Base-by-base conservation (phyloP, 2,329 filamentous ascomycete genomes). In the Colletotrichum theobromicola region DNA sequence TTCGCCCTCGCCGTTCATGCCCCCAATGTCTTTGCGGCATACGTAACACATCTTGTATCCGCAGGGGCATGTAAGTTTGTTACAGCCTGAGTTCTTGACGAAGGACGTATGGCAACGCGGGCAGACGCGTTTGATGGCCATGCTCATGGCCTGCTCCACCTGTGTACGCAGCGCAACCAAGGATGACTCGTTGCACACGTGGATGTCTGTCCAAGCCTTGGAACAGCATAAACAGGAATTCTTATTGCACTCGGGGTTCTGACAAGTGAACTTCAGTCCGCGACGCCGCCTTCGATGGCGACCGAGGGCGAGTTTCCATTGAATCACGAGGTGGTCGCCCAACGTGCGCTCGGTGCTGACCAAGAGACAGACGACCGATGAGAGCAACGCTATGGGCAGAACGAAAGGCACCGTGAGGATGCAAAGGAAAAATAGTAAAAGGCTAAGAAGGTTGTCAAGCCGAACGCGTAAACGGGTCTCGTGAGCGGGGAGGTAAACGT, bases 21-120 rank as follows among this genome's bases (percentile, higher is more conserved):
- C 87, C 70, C 88, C 86, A 61, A 93, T 91, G 79, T 95, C 93
- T 78, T 93, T 93, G 53, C 97, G 94, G 83, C 97, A 99, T 61
- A 98, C 92, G 81, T 99, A 99, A 83, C 97, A 99, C 96, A 98
- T 98, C 79, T 94, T 94, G 85, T 98, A 98, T 10, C 97, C 97
- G 84, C 97, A 99, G 18, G 95, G 93, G 82, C 97, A 98, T 7
- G 95, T 96, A 53, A 99, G 89, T 85, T 98, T 98, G 87, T 99
- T 99, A 89, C 97, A 99, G 79, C 97, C 97, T 30, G 93, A 93
- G 8, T 92, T 93, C 83, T 98, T 98, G 84, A 99, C 94, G 82
- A 98, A 98, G 18, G 93, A 94, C 12, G 96, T 94, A 78, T 94
- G 93, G 87, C 97, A 99, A 62, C 93, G 91, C 10, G 97, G 97